phyloP scores from a whole-genome alignment of 2,329 filamentous ascomycete species.

The Aspergillus tubingensis region DNA sequence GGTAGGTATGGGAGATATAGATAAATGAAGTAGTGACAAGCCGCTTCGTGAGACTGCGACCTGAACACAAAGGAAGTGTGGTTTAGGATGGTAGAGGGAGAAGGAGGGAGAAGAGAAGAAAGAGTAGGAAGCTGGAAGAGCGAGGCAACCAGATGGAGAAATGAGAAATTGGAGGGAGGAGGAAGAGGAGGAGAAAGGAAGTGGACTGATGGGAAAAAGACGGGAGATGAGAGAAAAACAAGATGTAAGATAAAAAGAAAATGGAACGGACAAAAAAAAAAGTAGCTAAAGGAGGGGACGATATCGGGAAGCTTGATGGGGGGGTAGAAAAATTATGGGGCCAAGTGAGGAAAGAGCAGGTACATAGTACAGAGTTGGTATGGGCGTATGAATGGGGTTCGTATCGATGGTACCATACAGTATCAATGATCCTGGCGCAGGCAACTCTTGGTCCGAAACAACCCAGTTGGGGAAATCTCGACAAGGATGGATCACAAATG shows the following conservation, averaged over 20 bases:
- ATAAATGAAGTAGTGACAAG: constrained; percentile 14
- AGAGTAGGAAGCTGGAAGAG: constrained; percentile 29
- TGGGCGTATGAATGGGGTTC: constrained; percentile 5
- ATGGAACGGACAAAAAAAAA: constrained; percentile 14
- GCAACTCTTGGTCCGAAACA: constrained; percentile 7
- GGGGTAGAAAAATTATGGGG: constrained; percentile 14
- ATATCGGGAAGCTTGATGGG: constrained; percentile 21
- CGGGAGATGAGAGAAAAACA: constrained; percentile 14
- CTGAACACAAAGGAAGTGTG: constrained; percentile 17
- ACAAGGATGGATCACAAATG: not conserved
- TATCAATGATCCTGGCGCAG: constrained; percentile 6
- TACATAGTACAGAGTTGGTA: constrained; percentile 12
- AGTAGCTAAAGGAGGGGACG: constrained; percentile 12
- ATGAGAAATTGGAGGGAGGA: constrained; percentile 12
- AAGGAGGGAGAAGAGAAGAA: constrained; percentile 28
- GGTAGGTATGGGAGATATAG: constrained; percentile 17
- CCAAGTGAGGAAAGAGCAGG: constrained; percentile 10
- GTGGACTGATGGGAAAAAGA: constrained; percentile 17
- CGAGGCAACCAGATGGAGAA: constrained; percentile 17
- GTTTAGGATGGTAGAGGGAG: constrained; percentile 23
- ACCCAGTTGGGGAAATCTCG: constrained; percentile 8
- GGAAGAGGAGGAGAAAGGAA: constrained; percentile 11
- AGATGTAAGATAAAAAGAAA: constrained; percentile 16
- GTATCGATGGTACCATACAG: constrained; percentile 11
- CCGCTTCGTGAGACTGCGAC: constrained; percentile 12